phyloP scores from a whole-genome alignment of 345 rosid genomes.

The Acer yangbiense region DNA sequence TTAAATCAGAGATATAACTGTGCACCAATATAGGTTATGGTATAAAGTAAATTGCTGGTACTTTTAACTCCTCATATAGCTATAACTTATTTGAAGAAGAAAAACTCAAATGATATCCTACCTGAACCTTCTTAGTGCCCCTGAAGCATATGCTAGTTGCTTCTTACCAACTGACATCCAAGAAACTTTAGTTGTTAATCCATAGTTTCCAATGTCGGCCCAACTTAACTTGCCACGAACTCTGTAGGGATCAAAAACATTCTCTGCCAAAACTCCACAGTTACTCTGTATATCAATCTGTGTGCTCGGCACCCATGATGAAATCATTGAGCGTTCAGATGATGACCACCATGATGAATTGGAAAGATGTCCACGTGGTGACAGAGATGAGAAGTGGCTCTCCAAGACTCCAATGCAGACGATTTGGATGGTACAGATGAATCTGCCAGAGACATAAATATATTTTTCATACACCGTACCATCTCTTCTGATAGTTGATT shows the following conservation, averaged over 20 bases:
- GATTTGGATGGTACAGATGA: constrained; percentile 63
- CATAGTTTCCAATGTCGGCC: constrained; percentile 75
- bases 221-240: constrained; percentile 88
- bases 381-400: constrained; percentile 62
- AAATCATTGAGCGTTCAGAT: constrained; percentile 70
- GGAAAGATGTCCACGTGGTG: constrained; percentile 85
- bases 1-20: constrained; percentile 7
- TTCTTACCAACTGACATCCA: constrained; percentile 98
- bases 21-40: neutral
- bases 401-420: constrained; percentile 43
- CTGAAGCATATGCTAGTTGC: constrained; percentile 90
- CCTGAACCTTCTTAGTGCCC: constrained; percentile 90
- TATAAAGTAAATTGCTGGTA: neutral
- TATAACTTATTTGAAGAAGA: neutral
- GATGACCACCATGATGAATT: constrained; percentile 84
- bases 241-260: constrained; percentile 76
- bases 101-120: constrained; percentile 24
- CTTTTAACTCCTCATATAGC: neutral
- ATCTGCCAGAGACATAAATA: constrained; percentile 82
- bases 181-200: constrained; percentile 73
- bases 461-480: constrained; percentile 90
- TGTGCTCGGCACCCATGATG: constrained; percentile 78
- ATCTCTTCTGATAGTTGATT: constrained; percentile 82
- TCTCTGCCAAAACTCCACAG: constrained; percentile 54
- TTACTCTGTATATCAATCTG: constrained; percentile 58